A percentile compares a stretch with the other conserved stretches of the same genome.
These are phyloP conservation scores for Phlebiopsis gigantea DNA, from an alignment of 768 basidiomycete species.

Conservation along the genomic window DNA sequence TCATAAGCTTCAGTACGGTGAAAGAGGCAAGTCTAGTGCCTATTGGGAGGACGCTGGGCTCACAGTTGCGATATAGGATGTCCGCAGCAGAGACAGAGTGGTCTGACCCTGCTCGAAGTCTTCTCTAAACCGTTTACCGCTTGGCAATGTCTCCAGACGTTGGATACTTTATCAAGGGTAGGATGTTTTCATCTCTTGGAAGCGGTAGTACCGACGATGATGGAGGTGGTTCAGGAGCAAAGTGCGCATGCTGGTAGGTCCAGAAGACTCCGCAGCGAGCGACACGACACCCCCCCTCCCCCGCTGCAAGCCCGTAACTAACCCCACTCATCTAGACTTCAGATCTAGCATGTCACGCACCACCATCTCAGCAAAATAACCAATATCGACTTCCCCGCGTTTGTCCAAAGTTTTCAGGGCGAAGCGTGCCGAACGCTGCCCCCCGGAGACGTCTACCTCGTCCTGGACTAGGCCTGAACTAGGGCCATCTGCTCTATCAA, in stretches of 20 bases:
- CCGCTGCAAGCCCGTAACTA: not conserved
- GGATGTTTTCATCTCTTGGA: not conserved
- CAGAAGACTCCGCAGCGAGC: not conserved
- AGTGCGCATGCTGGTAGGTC: not conserved
- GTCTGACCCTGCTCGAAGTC: no score
- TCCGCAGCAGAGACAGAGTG: no score
- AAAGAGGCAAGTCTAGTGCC: not conserved
- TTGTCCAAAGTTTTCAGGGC: not conserved
- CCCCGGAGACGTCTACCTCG: not conserved
- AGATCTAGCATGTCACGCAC: not conserved
- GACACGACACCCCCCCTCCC: not conserved
- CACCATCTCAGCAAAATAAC: not conserved
- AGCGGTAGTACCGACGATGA: not conserved
- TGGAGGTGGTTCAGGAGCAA: not conserved
- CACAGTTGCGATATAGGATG: not conserved
- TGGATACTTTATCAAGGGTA: no score
- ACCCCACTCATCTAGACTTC: not conserved
- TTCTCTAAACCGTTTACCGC: no score
- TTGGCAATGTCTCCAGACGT: no score
- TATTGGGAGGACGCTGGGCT: not conserved
- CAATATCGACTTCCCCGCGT: not conserved
- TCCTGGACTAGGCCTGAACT: not conserved
- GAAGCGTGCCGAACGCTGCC: not conserved
- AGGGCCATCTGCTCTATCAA: not conserved
- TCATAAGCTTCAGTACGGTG: not conserved